These are phyloP conservation scores for Macrotyloma uniflorum DNA, from an alignment of 306 rosid genomes.

Conservation along the genomic window DNA sequence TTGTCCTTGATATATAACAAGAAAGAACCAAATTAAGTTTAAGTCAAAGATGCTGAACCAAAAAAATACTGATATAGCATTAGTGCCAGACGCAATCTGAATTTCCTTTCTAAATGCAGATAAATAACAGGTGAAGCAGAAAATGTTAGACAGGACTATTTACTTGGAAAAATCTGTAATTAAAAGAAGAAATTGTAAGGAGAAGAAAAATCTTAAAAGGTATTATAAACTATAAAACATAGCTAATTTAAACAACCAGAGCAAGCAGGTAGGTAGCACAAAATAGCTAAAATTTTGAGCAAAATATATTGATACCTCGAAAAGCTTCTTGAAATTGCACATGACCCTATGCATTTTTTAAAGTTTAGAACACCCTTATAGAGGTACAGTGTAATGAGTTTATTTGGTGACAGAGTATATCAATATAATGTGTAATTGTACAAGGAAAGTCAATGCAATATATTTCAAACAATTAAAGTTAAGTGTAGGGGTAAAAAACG, in stretches of 20 bases:
- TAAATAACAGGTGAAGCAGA: constrained; percentile 4
- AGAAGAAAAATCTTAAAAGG: constrained; percentile 14
- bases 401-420: too few relatives aligned
- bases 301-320: not conserved
- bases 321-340: not conserved
- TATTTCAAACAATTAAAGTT: not conserved
- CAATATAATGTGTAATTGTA: too few relatives aligned
- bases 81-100: constrained; percentile 4
- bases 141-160: constrained; percentile 3
- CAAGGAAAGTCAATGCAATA: not conserved
- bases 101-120: constrained; percentile 18
- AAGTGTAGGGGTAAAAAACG: not conserved
- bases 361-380: not conserved
- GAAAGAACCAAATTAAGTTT: constrained; percentile 30
- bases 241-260: not conserved
- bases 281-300: not conserved
- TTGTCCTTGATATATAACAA: constrained; percentile 59
- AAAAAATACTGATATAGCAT: not conserved
- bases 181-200: not conserved
- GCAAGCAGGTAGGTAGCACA: not conserved
- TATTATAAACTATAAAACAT: not conserved
- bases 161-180: constrained; percentile 16
- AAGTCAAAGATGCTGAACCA: constrained; percentile 16
- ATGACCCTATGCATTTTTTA: not conserved
- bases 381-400: not conserved